A percentile compares a stretch with the other conserved stretches of the same genome.
These are phyloP conservation scores for Backusella liffmaniae DNA, from an alignment of 192 early-diverging fungal genomes.

Conservation along the genomic window DNA sequence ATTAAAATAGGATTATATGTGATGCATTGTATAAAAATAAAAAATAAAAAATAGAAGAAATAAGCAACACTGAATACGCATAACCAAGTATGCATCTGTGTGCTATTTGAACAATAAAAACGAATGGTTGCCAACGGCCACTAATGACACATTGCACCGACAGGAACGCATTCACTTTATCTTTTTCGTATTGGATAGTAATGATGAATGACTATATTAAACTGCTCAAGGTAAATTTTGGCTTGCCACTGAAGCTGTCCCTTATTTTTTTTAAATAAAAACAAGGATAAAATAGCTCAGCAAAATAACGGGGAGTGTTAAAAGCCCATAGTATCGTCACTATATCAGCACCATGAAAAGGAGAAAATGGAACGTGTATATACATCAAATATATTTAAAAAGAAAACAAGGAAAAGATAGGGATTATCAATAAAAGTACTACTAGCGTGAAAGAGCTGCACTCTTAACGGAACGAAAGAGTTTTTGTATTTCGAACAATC, in stretches of 20 bases:
- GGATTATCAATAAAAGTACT: neutral
- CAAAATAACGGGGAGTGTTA: neutral
- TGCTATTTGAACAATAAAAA: neutral
- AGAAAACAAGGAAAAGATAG: neutral
- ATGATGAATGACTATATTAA: neutral
- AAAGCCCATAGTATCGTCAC: neutral
- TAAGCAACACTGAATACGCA: neutral
- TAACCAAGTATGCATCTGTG: neutral
- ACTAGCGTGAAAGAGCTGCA: slow-evolving; percentile 5
- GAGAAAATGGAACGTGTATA: neutral
- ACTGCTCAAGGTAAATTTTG: neutral
- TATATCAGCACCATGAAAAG: neutral
- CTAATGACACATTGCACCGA: neutral
- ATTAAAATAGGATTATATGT: neutral
- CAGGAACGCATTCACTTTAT: neutral
- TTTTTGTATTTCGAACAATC: slow-evolving; percentile 37
- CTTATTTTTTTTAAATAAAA: neutral
- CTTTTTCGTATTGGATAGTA: neutral
- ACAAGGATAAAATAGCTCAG: neutral
- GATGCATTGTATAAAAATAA: neutral
- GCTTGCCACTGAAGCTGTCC: neutral
- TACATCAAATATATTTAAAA: neutral
- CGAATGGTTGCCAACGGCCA: neutral
- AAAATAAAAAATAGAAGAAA: neutral
- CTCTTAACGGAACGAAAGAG: slow-evolving; percentile 19